A percentile compares a stretch with the other conserved stretches of the same genome.
phyloP scores from a whole-genome alignment of 257 asterid genomes.

The Solanum dulcamara region DNA sequence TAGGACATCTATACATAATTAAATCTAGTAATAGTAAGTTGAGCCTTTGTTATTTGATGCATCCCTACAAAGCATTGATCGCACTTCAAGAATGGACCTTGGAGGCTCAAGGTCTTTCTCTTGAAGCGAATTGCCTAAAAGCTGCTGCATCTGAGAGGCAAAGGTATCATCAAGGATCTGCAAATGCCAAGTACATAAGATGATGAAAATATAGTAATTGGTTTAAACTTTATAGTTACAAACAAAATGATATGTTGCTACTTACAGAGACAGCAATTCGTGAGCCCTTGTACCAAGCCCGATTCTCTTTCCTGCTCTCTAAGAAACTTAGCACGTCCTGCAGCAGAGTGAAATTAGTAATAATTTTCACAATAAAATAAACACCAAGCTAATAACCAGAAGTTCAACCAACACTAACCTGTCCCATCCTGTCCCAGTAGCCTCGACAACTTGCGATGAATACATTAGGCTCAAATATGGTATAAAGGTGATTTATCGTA shows the following conservation, averaged over 20 bases:
- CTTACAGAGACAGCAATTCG: conserved; percentile 43
- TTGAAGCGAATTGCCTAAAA: conserved; percentile 33
- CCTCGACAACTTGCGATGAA: conserved; percentile 41
- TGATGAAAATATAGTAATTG: neutral
- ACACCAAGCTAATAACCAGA: neutral
- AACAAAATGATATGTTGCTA: neutral
- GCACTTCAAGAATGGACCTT: conserved; percentile 32
- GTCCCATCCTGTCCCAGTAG: conserved; percentile 48
- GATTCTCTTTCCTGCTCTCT: conserved; percentile 43
- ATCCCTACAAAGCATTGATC: conserved; percentile 39
- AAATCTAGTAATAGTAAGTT: conserved; percentile 15
- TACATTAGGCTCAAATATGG: conserved; percentile 29
- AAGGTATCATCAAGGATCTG: conserved; percentile 39
- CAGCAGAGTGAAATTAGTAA: neutral
- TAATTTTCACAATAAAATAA: neutral
- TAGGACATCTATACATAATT: neutral
- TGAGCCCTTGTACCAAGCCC: conserved; percentile 43
- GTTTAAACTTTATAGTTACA: neutral
- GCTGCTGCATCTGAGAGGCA: conserved; percentile 47
- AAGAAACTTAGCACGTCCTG: conserved; percentile 38
- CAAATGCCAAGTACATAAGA: neutral
- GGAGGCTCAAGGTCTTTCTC: conserved; percentile 42
- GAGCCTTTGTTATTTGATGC: conserved; percentile 22
- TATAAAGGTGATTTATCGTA: conserved; percentile 32
- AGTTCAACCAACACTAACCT: conserved; percentile 11